Evolutionary conservation across 1,139 yeast species (phyloP), one percentile per base, ranked within the genome.

Genomic region (Lodderomyces jiufengensis): DNA sequence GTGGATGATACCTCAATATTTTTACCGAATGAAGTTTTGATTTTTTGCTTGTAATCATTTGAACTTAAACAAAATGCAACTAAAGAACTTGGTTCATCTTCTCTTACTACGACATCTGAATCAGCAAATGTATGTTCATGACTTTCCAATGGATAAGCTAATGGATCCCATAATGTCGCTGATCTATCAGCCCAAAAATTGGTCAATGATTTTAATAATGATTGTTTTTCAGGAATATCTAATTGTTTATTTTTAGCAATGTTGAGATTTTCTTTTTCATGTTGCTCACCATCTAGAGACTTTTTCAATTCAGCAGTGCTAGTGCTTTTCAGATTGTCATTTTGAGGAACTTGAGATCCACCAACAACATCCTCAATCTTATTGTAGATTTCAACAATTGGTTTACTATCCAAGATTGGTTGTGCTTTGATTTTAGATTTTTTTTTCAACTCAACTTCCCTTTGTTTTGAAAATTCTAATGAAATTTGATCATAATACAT

Each of bases 181-280:
- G 97, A 85, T 49, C 98, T 65, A 59, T 94, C 98, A 1, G 97
- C 97, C 98, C 98, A 92, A 59, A 92, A 90, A 50, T 82, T 87
- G 0, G 95, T 78, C 40, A 94, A 65, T 0, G 95, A 80, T 50
- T 86, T 87, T 62, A 94, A 74, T 24, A 94, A 59, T 1, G 96
- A 82, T 24, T 80, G 76, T 47, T 78, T 77, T 51, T 87, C 97
- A 2, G 86, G 61, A 7, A 37, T 42, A 23, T 42, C 45, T 26
- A 36, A 27, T 24, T 36, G 38, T 15, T 41, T 41, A n/a, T 24
- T 10, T n/a, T 5, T 18, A 5, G 6, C 20, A 18, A 27, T 18
- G 27, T 34, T 29, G 20, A 33, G 31, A 16, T 37, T 38, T 12
- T 48, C 49, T 29, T 38, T 51, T 9, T 37, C 32, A 16, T 5